These are phyloP conservation scores for Yamadazyma scolyti DNA, from an alignment of 805 yeast genomes.

Conservation along the genomic window DNA sequence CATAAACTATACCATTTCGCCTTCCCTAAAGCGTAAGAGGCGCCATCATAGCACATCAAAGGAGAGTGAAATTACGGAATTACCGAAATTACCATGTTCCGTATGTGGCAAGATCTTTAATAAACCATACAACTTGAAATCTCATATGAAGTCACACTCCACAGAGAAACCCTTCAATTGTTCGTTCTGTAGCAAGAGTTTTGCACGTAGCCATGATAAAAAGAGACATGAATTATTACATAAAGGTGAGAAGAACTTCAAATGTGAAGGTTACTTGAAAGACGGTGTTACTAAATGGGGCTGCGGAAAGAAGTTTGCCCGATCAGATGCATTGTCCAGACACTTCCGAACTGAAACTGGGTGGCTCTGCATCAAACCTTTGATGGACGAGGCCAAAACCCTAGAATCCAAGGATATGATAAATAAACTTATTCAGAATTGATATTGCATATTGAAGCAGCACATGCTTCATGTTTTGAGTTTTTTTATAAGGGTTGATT, in stretches of 20 bases:
- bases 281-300: conserved; percentile 68
- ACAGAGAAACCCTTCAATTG: conserved; percentile 70
- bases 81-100: conserved; percentile 27
- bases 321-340: conserved; percentile 74
- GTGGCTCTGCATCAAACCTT: conserved; percentile 60
- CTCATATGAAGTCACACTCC: conserved; percentile 54
- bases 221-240: conserved; percentile 76
- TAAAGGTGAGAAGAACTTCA: conserved; percentile 65
- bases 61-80: neutral
- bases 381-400: conserved; percentile 55
- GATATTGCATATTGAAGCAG: neutral
- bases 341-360: conserved; percentile 79
- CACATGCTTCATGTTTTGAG: no score
- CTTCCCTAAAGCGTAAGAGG: conserved; percentile 25
- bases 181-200: conserved; percentile 58
- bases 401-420: conserved; percentile 16
- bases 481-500: no score
- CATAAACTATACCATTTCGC: conserved; percentile 31
- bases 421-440: conserved; percentile 5
- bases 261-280: conserved; percentile 57
- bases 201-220: conserved; percentile 75
- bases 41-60: conserved; percentile 13
- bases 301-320: conserved; percentile 67
- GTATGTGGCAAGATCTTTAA: conserved; percentile 44
- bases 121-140: conserved; percentile 47